phyloP scores from a whole-genome alignment of 2,329 filamentous ascomycete species.

The Aspergillus cejpii region DNA sequence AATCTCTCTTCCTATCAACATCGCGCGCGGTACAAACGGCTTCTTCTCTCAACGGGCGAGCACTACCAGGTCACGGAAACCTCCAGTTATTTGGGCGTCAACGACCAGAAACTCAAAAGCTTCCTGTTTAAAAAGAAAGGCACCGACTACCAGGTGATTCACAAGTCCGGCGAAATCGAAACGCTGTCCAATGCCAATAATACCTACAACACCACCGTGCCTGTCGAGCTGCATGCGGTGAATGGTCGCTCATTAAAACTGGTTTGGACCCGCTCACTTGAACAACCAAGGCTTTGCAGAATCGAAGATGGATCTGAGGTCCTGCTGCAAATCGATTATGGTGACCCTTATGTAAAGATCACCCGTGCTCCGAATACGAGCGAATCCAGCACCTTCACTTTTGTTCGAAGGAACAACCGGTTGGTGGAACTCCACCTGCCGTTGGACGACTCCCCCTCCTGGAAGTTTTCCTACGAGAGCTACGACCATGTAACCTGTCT shows the following conservation, averaged over 20 bases:
- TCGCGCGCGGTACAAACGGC: not conserved
- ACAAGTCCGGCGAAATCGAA: conserved; percentile 5
- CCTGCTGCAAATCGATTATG: not conserved
- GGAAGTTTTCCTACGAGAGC: conserved; percentile 1
- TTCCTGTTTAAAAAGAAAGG: conserved; percentile 1
- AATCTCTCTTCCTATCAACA: conserved; percentile 7
- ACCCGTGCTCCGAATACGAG: not conserved
- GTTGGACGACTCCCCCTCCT: not conserved
- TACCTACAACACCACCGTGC: not conserved
- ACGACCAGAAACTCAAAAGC: conserved; percentile 7
- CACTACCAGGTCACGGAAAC: conserved; percentile 5
- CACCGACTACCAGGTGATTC: not conserved
- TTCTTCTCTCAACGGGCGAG: conserved; percentile 4
- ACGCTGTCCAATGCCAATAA: conserved; percentile 5
- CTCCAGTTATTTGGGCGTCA: not conserved
- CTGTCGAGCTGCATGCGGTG: not conserved
- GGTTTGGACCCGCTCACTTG: not conserved
- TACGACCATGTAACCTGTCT: not conserved
- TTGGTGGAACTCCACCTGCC: conserved; percentile 1
- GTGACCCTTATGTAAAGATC: not conserved
- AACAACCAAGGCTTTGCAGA: conserved; percentile 4
- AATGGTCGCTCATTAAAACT: conserved; percentile 5
- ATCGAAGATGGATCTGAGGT: conserved; percentile 1
- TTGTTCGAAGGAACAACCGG: not conserved
- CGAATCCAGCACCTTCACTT: conserved; percentile 1